These are phyloP conservation scores for Tephrocybe sp. DNA, from an alignment of 768 basidiomycete genomes.

Conservation along the genomic window DNA sequence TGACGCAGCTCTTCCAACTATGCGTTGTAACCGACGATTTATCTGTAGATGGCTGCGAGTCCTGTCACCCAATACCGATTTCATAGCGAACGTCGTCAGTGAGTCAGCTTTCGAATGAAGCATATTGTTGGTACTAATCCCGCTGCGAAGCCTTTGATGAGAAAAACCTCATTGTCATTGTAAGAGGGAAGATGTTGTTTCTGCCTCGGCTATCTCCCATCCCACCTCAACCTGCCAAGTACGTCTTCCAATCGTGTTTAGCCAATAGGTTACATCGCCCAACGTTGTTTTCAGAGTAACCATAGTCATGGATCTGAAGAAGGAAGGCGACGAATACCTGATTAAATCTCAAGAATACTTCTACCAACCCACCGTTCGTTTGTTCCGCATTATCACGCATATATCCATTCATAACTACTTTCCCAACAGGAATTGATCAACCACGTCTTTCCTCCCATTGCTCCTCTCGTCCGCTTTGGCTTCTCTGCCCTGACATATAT, in stretches of 20 bases:
- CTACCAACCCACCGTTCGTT: constrained; percentile 28
- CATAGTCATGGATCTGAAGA: constrained; percentile 50
- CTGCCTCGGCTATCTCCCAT: constrained; percentile 49
- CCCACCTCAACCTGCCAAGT: constrained; percentile 47
- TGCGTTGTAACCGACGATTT: no score
- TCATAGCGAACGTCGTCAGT: constrained; percentile 45
- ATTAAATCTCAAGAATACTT: constrained; percentile 58
- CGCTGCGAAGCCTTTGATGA: constrained; percentile 47
- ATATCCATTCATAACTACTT: constrained; percentile 4
- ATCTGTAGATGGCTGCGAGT: constrained; percentile 65
- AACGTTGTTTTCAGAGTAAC: constrained; percentile 34
- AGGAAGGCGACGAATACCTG: constrained; percentile 38
- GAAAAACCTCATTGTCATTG: constrained; percentile 35
- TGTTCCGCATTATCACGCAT: neutral
- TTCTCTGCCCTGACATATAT: constrained; percentile 17
- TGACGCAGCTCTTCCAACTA: no score
- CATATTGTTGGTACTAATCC: neutral
- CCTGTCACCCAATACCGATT: constrained; percentile 49
- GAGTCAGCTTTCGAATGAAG: constrained; percentile 21
- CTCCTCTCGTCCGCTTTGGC: constrained; percentile 17
- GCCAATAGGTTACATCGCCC: neutral
- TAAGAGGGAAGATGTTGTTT: constrained; percentile 58
- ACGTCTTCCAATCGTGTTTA: constrained; percentile 7
- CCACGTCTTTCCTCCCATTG: constrained; percentile 21
- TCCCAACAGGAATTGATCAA: constrained; percentile 21